Evolutionary conservation across 2,329 filamentous ascomycete genomes (phyloP).

Genomic region (Alternaria sp.): DNA sequence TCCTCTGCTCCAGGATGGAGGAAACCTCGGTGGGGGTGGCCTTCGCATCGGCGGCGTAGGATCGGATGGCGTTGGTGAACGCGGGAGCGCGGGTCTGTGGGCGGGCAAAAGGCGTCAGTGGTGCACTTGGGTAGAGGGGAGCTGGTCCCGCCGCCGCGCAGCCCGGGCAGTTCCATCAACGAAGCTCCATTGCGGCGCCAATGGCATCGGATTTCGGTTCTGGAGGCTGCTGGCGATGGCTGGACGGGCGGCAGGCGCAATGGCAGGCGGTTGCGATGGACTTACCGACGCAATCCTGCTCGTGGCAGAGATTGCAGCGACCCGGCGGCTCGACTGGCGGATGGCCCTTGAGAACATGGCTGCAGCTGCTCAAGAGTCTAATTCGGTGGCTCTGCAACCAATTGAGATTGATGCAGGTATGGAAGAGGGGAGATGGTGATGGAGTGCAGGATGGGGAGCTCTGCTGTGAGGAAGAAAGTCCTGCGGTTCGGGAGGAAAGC

Average conservation of each 20-base stretch:
- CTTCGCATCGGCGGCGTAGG: constrained; percentile 93
- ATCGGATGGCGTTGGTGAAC: constrained; percentile 76
- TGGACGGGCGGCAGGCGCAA: constrained; percentile 49
- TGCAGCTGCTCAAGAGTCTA: constrained; percentile 56
- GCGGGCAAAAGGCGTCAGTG: constrained; percentile 57
- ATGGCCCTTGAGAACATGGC: constrained; percentile 98
- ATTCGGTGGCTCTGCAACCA: constrained; percentile 50
- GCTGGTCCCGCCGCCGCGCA: constrained; percentile 46
- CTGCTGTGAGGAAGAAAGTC: constrained; percentile 37
- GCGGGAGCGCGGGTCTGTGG: constrained; percentile 83
- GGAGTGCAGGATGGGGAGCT: constrained; percentile 43
- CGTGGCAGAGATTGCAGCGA: constrained; percentile 90
- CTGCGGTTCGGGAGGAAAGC: constrained; percentile 40
- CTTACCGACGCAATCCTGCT: constrained; percentile 94
- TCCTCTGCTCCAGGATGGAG: constrained; percentile 98
- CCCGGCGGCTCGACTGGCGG: constrained; percentile 93
- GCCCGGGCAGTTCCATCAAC: constrained; percentile 45
- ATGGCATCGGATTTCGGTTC: constrained; percentile 38
- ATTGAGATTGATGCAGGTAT: constrained; percentile 53
- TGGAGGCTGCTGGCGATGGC: constrained; percentile 44
- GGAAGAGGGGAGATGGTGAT: constrained; percentile 50
- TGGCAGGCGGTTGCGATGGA: constrained; percentile 57
- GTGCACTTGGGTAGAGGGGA: constrained; percentile 43
- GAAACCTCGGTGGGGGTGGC: constrained; percentile 97
- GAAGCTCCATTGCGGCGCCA: constrained; percentile 48